These are phyloP conservation scores for Mallotus japonicus DNA, from an alignment of 441 rosid species.

Conservation along the genomic window DNA sequence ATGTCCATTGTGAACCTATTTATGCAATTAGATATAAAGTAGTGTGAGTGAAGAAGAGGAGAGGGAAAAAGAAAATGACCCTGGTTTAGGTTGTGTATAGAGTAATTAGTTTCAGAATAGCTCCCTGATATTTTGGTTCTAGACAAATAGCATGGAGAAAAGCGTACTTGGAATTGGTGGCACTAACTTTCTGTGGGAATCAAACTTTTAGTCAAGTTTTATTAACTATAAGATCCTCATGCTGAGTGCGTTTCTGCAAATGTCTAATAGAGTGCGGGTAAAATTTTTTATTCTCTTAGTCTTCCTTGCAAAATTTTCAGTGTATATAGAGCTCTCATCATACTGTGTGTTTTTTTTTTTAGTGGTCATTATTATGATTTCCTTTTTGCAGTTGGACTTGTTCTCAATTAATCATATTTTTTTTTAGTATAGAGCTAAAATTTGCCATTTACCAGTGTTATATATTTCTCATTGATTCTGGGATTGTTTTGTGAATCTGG, in stretches of 20 bases:
- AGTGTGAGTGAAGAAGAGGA: neutral
- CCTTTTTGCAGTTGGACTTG: neutral
- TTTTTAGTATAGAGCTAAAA: neutral
- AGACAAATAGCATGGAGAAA: neutral
- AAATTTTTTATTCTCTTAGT: neutral
- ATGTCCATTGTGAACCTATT: neutral
- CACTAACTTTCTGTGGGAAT: neutral
- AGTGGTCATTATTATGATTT: neutral
- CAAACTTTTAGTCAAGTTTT: neutral
- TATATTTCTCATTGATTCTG: conserved; percentile 4
- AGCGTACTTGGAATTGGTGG: neutral
- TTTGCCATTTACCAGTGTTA: neutral
- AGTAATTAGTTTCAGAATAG: neutral
- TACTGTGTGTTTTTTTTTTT: neutral
- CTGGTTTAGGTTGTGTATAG: neutral
- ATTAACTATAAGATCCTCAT: neutral
- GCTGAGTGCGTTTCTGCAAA: neutral
- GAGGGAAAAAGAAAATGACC: neutral
- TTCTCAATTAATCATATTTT: neutral
- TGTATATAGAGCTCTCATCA: neutral
- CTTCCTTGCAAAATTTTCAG: neutral
- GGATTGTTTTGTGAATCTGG: conserved; percentile 12
- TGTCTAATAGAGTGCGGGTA: neutral
- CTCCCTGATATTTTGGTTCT: neutral
- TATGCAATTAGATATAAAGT: neutral